These are phyloP conservation scores for Blumeria graminis DNA, from an alignment of 2,329 filamentous ascomycete genomes.

Conservation along the genomic window DNA sequence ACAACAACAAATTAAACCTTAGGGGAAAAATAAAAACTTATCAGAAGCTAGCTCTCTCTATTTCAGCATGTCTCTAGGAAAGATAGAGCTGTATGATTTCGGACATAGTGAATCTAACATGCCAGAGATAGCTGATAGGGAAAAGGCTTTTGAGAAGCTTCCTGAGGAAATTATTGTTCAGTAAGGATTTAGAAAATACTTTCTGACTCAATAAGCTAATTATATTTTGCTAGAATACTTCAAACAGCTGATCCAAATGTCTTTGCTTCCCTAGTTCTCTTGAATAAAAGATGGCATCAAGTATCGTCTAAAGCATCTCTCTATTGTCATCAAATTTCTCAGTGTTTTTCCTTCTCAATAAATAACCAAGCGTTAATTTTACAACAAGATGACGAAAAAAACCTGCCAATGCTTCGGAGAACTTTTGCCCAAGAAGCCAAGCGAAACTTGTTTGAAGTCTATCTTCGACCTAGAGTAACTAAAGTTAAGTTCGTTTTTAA, in stretches of 20 bases:
- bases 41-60: no score
- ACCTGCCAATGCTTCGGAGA: conserved; percentile 34
- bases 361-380: conserved; percentile 18
- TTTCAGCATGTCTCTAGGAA: no score
- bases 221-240: conserved; percentile 27
- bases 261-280: conserved; percentile 40
- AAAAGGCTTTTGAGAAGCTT: conserved; percentile 25
- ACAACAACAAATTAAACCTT: no score
- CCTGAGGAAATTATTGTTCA: conserved; percentile 48
- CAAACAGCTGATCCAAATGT: conserved; percentile 32
- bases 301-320: conserved; percentile 38
- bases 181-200: conserved; percentile 20
- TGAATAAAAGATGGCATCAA: conserved; percentile 40
- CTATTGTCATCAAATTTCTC: conserved; percentile 36
- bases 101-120: no score
- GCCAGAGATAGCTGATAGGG: no score
- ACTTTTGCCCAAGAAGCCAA: conserved; percentile 48
- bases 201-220: conserved; percentile 4
- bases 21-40: no score
- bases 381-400: conserved; percentile 19
- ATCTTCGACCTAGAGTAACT: conserved; percentile 43
- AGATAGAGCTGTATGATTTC: no score
- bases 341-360: conserved; percentile 32
- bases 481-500: conserved; percentile 62
- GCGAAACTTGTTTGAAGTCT: conserved; percentile 54